A percentile compares a stretch with the other conserved stretches of the same genome.
phyloP scores from a whole-genome alignment of 2,329 filamentous ascomycete genomes.

The Incumbomyces delicatus region DNA sequence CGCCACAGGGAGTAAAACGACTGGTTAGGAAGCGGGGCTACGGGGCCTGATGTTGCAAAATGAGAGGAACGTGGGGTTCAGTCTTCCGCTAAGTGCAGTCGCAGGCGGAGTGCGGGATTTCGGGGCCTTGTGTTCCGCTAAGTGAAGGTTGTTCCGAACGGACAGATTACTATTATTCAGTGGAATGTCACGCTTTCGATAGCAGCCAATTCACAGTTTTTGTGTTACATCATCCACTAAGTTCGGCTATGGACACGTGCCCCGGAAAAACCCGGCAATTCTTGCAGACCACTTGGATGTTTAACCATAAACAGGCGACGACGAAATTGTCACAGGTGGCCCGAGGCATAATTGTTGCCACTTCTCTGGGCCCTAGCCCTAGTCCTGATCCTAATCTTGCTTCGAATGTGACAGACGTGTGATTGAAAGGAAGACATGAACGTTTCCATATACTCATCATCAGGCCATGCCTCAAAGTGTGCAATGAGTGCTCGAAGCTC shows the following conservation, averaged over 20 bases:
- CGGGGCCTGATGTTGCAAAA: not conserved
- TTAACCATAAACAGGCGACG: no score
- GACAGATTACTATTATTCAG: conserved; percentile 2
- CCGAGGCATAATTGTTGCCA: no score
- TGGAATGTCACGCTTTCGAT: not conserved
- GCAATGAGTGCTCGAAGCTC: conserved; percentile 6
- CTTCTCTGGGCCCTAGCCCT: not conserved
- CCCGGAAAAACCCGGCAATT: no score
- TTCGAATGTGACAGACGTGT: not conserved
- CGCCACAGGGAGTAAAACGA: not conserved
- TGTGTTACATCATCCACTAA: conserved; percentile 3
- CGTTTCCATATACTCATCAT: conserved; percentile 10
- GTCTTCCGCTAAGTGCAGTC: conserved; percentile 7
- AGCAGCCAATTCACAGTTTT: not conserved
- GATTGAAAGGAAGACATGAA: not conserved
- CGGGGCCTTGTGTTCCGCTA: not conserved
- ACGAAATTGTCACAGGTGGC: no score
- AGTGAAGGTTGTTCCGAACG: conserved; percentile 1
- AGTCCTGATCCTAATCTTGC: not conserved
- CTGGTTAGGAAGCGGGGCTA: not conserved
- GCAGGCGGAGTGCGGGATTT: not conserved
- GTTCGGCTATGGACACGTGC: not conserved
- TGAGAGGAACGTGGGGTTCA: conserved; percentile 4
- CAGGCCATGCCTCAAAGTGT: conserved; percentile 12
- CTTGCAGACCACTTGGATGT: no score